Base-by-base conservation (phyloP, 2,329 filamentous ascomycete species). In the Septoria linicola region DNA sequence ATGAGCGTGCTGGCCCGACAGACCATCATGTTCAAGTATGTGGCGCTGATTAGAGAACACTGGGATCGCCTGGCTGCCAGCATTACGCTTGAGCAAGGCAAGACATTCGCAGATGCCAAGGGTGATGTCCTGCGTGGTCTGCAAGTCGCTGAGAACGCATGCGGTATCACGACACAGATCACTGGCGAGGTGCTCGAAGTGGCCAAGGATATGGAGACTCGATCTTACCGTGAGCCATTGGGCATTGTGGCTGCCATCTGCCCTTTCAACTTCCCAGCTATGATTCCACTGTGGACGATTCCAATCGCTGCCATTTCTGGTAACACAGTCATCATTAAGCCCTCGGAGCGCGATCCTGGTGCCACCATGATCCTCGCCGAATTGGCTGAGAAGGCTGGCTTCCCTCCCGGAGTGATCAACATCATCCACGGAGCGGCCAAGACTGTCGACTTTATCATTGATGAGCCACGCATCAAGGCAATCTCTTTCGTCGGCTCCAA, bases 251-350 rank as follows among this genome's bases (percentile, higher is more conserved):
- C 88, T 51, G 87, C 88, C 52, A 93, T 93, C 62, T 93, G 88
- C 77, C 88, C 88, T 1, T 93, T 93, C 68, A 93, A 93, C 77
- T 93, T 93, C 74, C 88, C 88, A 36, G 88, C 88, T 63, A 95
- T 95, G 88, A 93, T 95, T 69, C 89, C 88, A 3, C 79, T 95
- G n/a, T 95, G 88, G 88, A 89, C 82, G 55, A 90, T 95, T 56
- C 89, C 88, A 32, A 87, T 93, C 62, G 88, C 88, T 40, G 88
- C 88, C 36, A 81, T 91, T 21, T 89, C 87, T 14, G 88, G 88
- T 45, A 95, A 95, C 76, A 91, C 87, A 11, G 76, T 90, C 52
- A 82, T 95, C 61, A 77, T 95, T 62, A 95, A 95, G 79, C 88
- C 88, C 8, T 92, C 88, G 1, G 88, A 95, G 75, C 83, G 88